Evolutionary conservation across 2,329 filamentous ascomycete genomes (phyloP).

Genomic region (Nemania diffusa): DNA sequence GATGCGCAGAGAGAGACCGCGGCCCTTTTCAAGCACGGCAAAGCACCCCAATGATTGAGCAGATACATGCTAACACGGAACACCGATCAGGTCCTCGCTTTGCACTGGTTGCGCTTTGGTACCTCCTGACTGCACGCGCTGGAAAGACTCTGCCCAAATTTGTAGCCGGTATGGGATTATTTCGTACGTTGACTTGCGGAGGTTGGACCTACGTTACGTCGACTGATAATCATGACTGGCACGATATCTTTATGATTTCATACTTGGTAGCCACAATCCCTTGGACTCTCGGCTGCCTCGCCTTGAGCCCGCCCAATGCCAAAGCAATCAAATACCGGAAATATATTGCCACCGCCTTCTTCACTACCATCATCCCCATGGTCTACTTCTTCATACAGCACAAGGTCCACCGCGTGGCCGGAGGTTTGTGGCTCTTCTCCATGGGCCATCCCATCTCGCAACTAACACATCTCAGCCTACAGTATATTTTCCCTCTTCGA

Average conservation of each 20-base stretch:
- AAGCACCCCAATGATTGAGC: background rate
- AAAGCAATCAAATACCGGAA: slow-evolving; percentile 89
- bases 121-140: slow-evolving; percentile 82
- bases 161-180: slow-evolving; percentile 80
- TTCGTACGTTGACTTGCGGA: slow-evolving; percentile 92
- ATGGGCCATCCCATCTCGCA: background rate
- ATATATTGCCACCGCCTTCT: slow-evolving; percentile 83
- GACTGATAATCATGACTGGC: slow-evolving; percentile 98
- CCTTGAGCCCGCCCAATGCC: slow-evolving; percentile 85
- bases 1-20: background rate
- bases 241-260: slow-evolving; percentile 99
- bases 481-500: slow-evolving; percentile 98
- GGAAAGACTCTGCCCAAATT: slow-evolving; percentile 82
- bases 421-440: slow-evolving; percentile 70
- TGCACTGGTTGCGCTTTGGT: slow-evolving; percentile 90
- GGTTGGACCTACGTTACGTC: slow-evolving; percentile 99
- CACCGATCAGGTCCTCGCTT: slow-evolving; percentile 79
- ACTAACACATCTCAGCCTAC: slow-evolving; percentile 73
- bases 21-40: background rate
- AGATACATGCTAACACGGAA: slow-evolving; percentile 29
- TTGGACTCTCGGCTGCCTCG: slow-evolving; percentile 92
- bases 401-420: slow-evolving; percentile 92
- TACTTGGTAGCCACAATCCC: slow-evolving; percentile 94
- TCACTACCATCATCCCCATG: slow-evolving; percentile 87
- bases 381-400: slow-evolving; percentile 99